A percentile compares a stretch with the other conserved stretches of the same genome.
Evolutionary conservation across 208 protist species (phyloP).

Genomic region (Leishmania guyanensis): DNA sequence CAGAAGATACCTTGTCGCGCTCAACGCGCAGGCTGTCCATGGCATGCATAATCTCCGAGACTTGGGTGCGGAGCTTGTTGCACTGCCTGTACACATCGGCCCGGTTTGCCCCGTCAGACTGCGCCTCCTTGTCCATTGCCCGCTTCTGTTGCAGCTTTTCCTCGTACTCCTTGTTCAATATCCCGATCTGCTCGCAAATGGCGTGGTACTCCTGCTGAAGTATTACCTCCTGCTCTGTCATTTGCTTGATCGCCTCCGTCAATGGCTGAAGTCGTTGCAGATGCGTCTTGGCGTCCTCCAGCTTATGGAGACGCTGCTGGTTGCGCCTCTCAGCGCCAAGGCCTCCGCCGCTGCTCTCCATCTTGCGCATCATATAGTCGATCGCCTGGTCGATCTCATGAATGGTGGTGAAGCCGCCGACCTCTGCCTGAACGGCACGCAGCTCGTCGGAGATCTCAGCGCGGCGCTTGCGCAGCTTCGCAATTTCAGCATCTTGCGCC

Average conservation of each 20-base stretch:
- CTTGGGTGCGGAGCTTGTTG: conserved; percentile 39
- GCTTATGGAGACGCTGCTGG: conserved; percentile 49
- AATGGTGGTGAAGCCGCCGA: conserved; percentile 64
- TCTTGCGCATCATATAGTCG: conserved; percentile 63
- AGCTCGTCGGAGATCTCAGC: conserved; percentile 54
- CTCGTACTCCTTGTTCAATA: conserved; percentile 66
- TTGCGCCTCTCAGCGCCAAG: conserved; percentile 59
- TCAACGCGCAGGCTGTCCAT: conserved; percentile 56
- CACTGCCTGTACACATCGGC: conserved; percentile 64
- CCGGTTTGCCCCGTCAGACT: conserved; percentile 34
- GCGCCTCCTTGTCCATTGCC: conserved; percentile 56
- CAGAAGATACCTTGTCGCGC: conserved; percentile 36
- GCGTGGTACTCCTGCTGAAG: conserved; percentile 78
- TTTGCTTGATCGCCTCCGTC: conserved; percentile 60
- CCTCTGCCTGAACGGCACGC: conserved; percentile 47
- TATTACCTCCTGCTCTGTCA: conserved; percentile 62
- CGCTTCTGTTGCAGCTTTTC: conserved; percentile 53
- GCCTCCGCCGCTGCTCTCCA: conserved; percentile 81
- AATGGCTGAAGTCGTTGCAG: conserved; percentile 69
- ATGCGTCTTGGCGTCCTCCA: conserved; percentile 76
- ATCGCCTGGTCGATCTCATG: conserved; percentile 80
- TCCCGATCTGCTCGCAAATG: conserved; percentile 76
- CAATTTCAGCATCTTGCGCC: conserved; percentile 67
- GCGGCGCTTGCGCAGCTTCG: conserved; percentile 53
- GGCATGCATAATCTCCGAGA: conserved; percentile 48